Conservation (phyloP, 163 green algal species). For the Trebouxia gelatinosa region DNA sequence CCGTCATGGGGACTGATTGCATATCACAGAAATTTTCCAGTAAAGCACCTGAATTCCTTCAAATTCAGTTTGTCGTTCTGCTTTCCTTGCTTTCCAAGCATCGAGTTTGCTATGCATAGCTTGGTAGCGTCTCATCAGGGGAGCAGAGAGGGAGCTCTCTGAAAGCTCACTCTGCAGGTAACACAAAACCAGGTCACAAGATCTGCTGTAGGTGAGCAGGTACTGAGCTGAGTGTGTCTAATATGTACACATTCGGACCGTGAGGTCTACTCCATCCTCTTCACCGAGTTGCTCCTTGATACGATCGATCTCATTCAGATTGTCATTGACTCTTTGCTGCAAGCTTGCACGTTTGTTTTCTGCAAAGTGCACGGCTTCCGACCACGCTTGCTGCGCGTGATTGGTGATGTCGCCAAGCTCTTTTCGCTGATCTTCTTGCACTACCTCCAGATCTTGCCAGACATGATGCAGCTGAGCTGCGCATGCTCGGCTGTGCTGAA, state of each 20-base stretch:
- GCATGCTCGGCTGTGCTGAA: constrained; percentile 22
- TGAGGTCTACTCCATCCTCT: not conserved
- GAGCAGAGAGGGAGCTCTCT: not conserved
- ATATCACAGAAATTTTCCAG: too few species aligned
- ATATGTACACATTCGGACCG: too few species aligned
- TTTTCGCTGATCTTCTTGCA: not conserved
- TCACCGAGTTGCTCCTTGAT: constrained; percentile 24
- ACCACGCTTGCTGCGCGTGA: constrained; percentile 4
- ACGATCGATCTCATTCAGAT: constrained; percentile 23
- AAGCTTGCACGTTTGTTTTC: constrained; percentile 18
- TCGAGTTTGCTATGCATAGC: not conserved
- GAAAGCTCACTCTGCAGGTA: not conserved
- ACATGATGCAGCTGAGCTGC: constrained; percentile 3
- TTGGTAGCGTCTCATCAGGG: constrained; percentile 6
- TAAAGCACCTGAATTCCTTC: not conserved
- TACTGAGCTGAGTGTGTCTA: too few species aligned
- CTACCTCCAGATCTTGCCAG: constrained; percentile 2
- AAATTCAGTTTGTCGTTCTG: not conserved
- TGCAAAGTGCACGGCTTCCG: constrained; percentile 25
- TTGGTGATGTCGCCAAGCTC: constrained; percentile 1
- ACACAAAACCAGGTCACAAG: too few species aligned
- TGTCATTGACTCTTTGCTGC: constrained; percentile 6
- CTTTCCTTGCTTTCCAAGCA: not conserved
- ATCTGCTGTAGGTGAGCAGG: too few species aligned
- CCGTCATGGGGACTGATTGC: too few species aligned